These are phyloP conservation scores for Neobulgaria alba DNA, from an alignment of 2,329 filamentous ascomycete genomes.

Conservation along the genomic window DNA sequence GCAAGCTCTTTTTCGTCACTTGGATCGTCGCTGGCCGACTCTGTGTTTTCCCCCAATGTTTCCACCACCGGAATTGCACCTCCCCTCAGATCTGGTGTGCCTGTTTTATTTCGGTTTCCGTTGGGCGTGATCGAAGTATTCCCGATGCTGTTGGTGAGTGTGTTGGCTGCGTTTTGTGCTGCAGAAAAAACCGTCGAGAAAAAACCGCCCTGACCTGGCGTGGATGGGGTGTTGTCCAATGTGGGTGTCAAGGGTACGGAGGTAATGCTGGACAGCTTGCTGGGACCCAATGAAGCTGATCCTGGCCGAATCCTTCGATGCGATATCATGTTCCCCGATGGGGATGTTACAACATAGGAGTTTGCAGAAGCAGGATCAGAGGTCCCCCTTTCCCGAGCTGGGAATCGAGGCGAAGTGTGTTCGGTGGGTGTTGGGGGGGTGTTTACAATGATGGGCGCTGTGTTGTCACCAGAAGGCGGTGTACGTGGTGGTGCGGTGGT, in stretches of 20 bases:
- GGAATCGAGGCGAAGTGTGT: constrained; percentile 23
- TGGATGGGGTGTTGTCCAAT: constrained; percentile 51
- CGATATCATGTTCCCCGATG: constrained; percentile 63
- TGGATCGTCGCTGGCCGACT: constrained; percentile 22
- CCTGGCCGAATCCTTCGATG: constrained; percentile 56
- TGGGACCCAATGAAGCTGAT: constrained; percentile 48
- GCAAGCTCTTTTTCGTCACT: constrained; percentile 60
- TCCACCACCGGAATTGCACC: constrained; percentile 25
- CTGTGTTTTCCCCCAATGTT: constrained; percentile 28
- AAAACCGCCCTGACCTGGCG: constrained; percentile 58
- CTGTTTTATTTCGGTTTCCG: constrained; percentile 36
- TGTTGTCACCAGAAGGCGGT: constrained; percentile 22
- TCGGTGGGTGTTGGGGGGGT: constrained; percentile 59
- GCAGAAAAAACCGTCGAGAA: constrained; percentile 91
- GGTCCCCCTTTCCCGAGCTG: constrained; percentile 17
- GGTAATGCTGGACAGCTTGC: constrained; percentile 76
- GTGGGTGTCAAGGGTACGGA: constrained; percentile 68
- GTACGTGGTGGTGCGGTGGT: constrained; percentile 23
- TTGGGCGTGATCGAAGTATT: constrained; percentile 52
- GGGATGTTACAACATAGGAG: constrained; percentile 49
- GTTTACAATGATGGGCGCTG: constrained; percentile 49
- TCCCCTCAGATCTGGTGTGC: constrained; percentile 27
- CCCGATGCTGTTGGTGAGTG: constrained; percentile 64
- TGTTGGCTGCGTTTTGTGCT: constrained; percentile 82
- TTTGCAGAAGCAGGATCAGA: constrained; percentile 24